These are phyloP conservation scores for Naganishia vaughanmartiniae DNA, from an alignment of 768 basidiomycete genomes.

Conservation along the genomic window DNA sequence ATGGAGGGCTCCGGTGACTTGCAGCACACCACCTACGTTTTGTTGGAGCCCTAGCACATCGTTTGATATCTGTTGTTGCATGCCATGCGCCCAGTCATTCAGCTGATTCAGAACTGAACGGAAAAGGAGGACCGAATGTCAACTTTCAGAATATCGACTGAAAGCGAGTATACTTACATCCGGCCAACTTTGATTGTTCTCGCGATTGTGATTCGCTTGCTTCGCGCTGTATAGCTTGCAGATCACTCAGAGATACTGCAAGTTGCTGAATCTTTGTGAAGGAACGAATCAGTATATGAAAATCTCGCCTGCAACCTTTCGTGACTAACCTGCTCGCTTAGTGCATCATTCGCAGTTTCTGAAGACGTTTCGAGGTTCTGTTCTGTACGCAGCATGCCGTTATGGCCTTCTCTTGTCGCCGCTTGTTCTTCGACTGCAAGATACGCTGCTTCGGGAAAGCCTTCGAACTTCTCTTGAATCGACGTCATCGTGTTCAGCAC, in stretches of 20 bases:
- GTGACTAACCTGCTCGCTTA: neutral
- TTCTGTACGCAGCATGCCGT: neutral
- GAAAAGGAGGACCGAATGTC: neutral
- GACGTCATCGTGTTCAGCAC: neutral
- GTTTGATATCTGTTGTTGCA: neutral
- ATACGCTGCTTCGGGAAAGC: neutral
- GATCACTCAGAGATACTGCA: neutral
- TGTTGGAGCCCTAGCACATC: neutral
- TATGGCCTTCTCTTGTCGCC: neutral
- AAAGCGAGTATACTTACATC: neutral
- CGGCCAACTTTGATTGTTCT: neutral
- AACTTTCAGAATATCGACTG: neutral
- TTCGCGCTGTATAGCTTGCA: neutral
- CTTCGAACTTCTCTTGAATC: neutral
- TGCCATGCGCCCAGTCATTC: neutral
- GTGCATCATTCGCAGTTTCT: neutral
- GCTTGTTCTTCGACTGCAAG: neutral
- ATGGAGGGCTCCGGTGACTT: neutral
- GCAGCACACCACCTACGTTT: neutral
- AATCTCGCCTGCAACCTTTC: neutral
- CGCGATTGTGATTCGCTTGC: neutral
- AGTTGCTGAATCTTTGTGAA: neutral
- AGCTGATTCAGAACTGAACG: conserved; percentile 3
- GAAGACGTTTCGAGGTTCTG: neutral
- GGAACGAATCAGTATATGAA: neutral